Evolutionary conservation across 345 rosid genomes (phyloP), one percentile per base, ranked within the genome.

Genomic region (Linum usitatissimum): DNA sequence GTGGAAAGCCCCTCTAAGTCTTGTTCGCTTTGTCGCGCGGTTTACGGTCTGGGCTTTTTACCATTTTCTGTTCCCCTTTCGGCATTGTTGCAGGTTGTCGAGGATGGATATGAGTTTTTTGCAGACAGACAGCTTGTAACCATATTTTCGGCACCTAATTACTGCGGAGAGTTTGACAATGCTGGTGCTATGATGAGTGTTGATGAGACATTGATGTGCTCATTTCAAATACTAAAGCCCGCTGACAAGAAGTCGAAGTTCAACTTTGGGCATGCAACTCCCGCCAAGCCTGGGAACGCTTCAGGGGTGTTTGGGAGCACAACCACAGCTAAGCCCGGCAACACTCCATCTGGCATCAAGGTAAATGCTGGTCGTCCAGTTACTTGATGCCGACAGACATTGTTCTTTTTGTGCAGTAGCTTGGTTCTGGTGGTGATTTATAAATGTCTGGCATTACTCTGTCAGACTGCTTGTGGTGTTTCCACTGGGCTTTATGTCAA

Each of bases 181-280:
- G 89, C 87, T 23, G 97, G 93, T 74, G 97, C 93, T 21, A 79
- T 87, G 93, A 84, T 90, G 97, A 81, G 83, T 9, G 88, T 87
- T 60, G 85, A 81, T 57, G 91, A 84, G 69, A 79, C 88, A 9
- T 71, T 88, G 59, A 83, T 84, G 84, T 90, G 95, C 75, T 83
- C 88, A 62, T 87, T 87, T 70, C 92, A 90, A 76, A 87, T 87
- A 69, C 72, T 90, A 56, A 90, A 87, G 80, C 90, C 95, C 31
- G 81, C 79, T 0, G 92, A 69, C 51, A 45, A 45, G 17, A 45
- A 45, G 51, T 45, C 51, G 10, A 45, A 45, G 51, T 45, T 45
- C 17, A 45, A 45, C 54, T 45, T 45, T 10, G 51, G 51, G 51
- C 14, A 45, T 45, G 51, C 51, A 45, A 45, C 51, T 45, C 51